These are phyloP conservation scores for Caloboletus firmus DNA, from an alignment of 1,284 basidiomycete genomes.

Conservation along the genomic window DNA sequence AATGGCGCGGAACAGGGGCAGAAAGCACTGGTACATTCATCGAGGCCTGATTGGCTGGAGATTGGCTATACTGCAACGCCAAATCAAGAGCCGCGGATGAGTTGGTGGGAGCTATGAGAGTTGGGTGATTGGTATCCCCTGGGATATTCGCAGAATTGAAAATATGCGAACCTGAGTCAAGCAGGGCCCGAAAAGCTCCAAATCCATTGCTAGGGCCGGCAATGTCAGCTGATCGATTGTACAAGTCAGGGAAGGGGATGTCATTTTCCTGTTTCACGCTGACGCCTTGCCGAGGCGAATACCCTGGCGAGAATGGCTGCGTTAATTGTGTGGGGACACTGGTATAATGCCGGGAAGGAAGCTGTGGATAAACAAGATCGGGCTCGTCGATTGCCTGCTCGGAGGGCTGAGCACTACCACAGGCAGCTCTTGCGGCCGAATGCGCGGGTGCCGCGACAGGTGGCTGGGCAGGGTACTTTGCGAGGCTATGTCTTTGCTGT, in stretches of 20 bases:
- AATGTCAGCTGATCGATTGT: conserved; percentile 26
- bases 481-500: conserved; percentile 32
- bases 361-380: conserved; percentile 28
- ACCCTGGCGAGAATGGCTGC: conserved; percentile 29
- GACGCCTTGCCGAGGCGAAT: conserved; percentile 26
- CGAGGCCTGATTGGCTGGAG: conserved; percentile 19
- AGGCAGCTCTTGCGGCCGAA: conserved; percentile 18
- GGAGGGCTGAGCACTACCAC: conserved; percentile 22
- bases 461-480: conserved; percentile 20
- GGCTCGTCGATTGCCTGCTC: conserved; percentile 29
- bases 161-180: conserved; percentile 34
- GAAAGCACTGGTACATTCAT: conserved; percentile 30
- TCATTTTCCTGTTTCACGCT: conserved; percentile 35
- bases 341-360: conserved; percentile 28
- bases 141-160: conserved; percentile 1
- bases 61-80: conserved; percentile 28
- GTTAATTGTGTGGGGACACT: conserved; percentile 19
- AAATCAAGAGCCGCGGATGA: conserved; percentile 26
- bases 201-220: conserved; percentile 27
- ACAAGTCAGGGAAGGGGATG: conserved; percentile 28
- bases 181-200: conserved; percentile 22
- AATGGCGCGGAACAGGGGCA: conserved; percentile 37
- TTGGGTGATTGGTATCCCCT: conserved; percentile 3
- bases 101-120: conserved; percentile 25
- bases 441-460: conserved; percentile 11